phyloP scores from a whole-genome alignment of 371 early-diverging fungal genomes.

The Rhizomucor pusillus region DNA sequence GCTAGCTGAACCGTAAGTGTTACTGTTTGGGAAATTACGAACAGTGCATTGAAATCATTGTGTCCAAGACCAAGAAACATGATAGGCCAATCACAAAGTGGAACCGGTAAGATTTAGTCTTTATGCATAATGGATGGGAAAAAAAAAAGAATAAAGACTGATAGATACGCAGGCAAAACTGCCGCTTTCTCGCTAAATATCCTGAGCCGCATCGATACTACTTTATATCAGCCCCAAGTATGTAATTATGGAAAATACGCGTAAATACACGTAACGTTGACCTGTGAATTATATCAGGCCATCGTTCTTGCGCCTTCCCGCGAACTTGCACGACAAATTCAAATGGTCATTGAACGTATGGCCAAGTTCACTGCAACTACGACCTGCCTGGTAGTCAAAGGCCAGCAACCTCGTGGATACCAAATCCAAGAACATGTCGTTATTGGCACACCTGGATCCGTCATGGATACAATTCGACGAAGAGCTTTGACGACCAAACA shows the following conservation, averaged over 20 bases:
- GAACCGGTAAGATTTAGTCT: slow-evolving; percentile 23
- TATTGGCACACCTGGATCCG: slow-evolving; percentile 97
- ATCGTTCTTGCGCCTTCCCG: slow-evolving; percentile 96
- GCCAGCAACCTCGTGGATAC: slow-evolving; percentile 12
- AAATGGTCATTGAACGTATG: slow-evolving; percentile 87
- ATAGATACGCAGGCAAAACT: slow-evolving; percentile 73
- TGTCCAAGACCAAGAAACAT: slow-evolving; percentile 38
- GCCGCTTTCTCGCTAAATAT: slow-evolving; percentile 95
- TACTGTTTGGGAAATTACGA: background rate
- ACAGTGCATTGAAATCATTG: background rate
- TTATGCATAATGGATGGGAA: background rate
- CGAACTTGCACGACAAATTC: slow-evolving; percentile 97
- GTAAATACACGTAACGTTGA: background rate
- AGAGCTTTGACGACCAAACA: slow-evolving; percentile 52
- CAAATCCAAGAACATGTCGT: slow-evolving; percentile 75
- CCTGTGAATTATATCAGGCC: slow-evolving; percentile 41
- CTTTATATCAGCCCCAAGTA: slow-evolving; percentile 46
- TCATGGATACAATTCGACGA: slow-evolving; percentile 68
- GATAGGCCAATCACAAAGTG: slow-evolving; percentile 53
- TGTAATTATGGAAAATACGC: background rate
- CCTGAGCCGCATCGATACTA: slow-evolving; percentile 69
- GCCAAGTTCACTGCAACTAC: slow-evolving; percentile 81
- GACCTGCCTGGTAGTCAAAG: slow-evolving; percentile 77
- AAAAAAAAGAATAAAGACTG: background rate
- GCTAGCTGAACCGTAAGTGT: slow-evolving; percentile 63